Base-by-base conservation (phyloP, 2,329 filamentous ascomycete genomes). In the Dryadomyces quercivorus region DNA sequence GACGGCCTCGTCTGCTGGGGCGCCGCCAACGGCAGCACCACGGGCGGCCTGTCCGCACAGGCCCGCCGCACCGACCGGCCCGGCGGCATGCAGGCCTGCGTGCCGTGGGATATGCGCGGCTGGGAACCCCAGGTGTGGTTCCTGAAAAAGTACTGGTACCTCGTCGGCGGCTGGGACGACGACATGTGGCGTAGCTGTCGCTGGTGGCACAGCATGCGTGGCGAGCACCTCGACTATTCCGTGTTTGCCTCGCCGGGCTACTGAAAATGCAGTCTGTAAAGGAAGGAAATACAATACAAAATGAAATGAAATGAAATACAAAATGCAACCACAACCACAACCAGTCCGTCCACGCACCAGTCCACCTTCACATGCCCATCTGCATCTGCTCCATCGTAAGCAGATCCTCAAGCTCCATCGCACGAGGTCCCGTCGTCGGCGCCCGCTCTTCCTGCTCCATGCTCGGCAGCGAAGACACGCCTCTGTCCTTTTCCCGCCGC, bases 91-190 rank as follows among this genome's bases (percentile, higher is more conserved):
- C 58, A 61, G 15, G 66, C 68, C 5, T 66, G 67, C 16, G 66
- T 71, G n/a, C 67, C 72, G 0, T 74, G 72, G 72, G 71, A 72
- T 53, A 62, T 63, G 40, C 65, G 71, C 13, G 71, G 69, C 55
- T 74, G 72, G 72, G 72, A 74, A 56, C 71, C 68, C 2, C 66
- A 65, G 54, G 58, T 63, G 2, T 74, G 71, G 72, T 74, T 73
- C 56, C 53, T 73, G 43, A 65, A 67, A 44, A 74, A 74, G 58
- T 60, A 60, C 52, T 59, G 57, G 59, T 60, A 51, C 50, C 56
- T 60, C 12, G 59, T 60, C n/a, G 59, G 59, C 51, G 59, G 57
- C 50, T 60, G 59, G 59, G 59, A 60, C 56, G 59, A 60, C 53
- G 59, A 60, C 26, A 60, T 60, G 59, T 60, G 59, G 59, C 56